phyloP scores from a whole-genome alignment of 1,139 yeast genomes.

The Pichia sp. region DNA sequence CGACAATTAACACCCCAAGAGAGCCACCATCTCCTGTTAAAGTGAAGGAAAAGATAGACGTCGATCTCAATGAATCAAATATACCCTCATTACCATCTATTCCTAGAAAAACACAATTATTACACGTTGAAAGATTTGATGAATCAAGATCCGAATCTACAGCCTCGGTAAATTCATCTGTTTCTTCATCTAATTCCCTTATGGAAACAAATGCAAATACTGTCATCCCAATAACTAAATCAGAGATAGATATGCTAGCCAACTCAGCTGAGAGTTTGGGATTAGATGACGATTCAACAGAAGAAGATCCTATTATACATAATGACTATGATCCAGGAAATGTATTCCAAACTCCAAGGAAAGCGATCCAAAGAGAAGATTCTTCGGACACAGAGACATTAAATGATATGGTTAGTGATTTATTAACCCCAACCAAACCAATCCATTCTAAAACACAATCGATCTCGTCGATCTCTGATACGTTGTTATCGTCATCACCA shows the following conservation, averaged over 20 bases:
- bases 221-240: slow-evolving; percentile 10
- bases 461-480: slow-evolving; percentile 1
- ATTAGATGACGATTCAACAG: not conserved
- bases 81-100: slow-evolving; percentile 15
- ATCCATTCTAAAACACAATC: not conserved
- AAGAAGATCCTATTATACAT: not conserved
- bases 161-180: not conserved
- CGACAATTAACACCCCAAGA: not conserved
- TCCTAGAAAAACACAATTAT: slow-evolving; percentile 15
- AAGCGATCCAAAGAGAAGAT: not conserved
- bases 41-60: slow-evolving; percentile 1
- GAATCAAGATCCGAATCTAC: not conserved
- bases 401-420: slow-evolving; percentile 5
- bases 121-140: not conserved
- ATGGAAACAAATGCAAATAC: slow-evolving; percentile 2
- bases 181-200: slow-evolving; percentile 1
- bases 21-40: slow-evolving; percentile 6
- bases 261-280: slow-evolving; percentile 15
- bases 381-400: slow-evolving; percentile 2
- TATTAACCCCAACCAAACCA: slow-evolving; percentile 15
- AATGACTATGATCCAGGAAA: slow-evolving; percentile 1
- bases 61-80: not conserved
- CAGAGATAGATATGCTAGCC: slow-evolving; percentile 12
- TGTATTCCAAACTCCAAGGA: slow-evolving; percentile 6
- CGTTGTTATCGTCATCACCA: not conserved